Evolutionary conservation across 179 eudicot species (phyloP).

Genomic region (Silene noctiflora): DNA sequence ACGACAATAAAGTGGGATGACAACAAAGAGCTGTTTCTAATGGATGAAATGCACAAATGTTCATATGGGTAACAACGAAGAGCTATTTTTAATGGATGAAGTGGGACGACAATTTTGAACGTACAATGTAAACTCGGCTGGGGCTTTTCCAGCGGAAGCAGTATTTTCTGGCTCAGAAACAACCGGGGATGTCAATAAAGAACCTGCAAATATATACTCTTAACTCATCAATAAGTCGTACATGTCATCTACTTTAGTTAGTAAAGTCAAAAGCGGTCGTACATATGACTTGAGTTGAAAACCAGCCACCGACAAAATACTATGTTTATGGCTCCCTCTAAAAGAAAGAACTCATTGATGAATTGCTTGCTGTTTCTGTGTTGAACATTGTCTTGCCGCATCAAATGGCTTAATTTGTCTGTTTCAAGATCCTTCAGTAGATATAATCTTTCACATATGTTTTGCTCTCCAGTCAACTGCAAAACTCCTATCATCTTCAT

Average conservation of each 20-base stretch:
- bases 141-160: background rate
- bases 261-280: background rate
- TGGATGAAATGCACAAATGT: too few relatives aligned
- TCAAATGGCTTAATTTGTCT: slow-evolving; percentile 17
- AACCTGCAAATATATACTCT: background rate
- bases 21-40: too few relatives aligned
- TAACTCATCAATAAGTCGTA: background rate
- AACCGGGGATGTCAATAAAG: background rate
- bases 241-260: background rate
- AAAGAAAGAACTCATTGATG: background rate
- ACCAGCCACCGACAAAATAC: background rate
- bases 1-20: too few relatives aligned
- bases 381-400: background rate
- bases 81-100: too few relatives aligned
- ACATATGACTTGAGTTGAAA: background rate
- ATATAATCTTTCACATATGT: slow-evolving; percentile 38
- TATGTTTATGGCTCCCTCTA: background rate
- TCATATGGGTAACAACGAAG: too few relatives aligned
- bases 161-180: background rate
- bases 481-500: slow-evolving; percentile 48
- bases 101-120: too few relatives aligned
- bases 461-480: slow-evolving; percentile 92
- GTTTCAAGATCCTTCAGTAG: slow-evolving; percentile 14
- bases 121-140: too few relatives aligned
- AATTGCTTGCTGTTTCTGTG: slow-evolving; percentile 4